Percentiles rank a stretch among this genome's conserved stretches.
These are phyloP conservation scores for Proliferodiscus dingleyae DNA, from an alignment of 2,329 filamentous ascomycete species.

Conservation along the genomic window DNA sequence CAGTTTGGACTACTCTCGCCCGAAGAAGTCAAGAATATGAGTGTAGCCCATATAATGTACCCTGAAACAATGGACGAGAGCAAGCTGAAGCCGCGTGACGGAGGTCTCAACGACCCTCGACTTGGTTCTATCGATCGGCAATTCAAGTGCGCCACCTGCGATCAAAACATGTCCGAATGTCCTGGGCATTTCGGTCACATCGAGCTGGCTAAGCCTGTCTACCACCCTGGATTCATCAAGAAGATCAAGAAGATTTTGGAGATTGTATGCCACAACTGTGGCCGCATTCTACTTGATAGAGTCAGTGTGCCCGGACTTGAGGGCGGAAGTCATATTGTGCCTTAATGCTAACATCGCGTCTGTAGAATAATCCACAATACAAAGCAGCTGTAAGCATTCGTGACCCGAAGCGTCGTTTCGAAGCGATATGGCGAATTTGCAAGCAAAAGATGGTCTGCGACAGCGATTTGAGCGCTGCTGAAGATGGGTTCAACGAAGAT, in stretches of 20 bases:
- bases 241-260: slow-evolving; percentile 99
- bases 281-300: slow-evolving; percentile 94
- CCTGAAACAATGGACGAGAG: slow-evolving; percentile 99
- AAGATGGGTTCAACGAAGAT: slow-evolving; percentile 63
- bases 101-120: slow-evolving; percentile 90
- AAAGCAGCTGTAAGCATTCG: slow-evolving; percentile 74
- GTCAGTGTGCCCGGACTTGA: slow-evolving; percentile 69
- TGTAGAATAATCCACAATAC: slow-evolving; percentile 80
- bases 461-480: slow-evolving; percentile 64
- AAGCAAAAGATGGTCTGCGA: slow-evolving; percentile 85
- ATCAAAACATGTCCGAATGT: slow-evolving; percentile 92
- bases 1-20: slow-evolving; percentile 97
- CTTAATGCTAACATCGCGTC: slow-evolving; percentile 56
- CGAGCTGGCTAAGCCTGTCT: slow-evolving; percentile 93
- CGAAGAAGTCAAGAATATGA: slow-evolving; percentile 99
- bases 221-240: slow-evolving; percentile 91
- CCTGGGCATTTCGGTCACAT: slow-evolving; percentile 99
- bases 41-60: slow-evolving; percentile 91
- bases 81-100: slow-evolving; percentile 82
- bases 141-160: slow-evolving; percentile 93
- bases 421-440: slow-evolving; percentile 85
- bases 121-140: slow-evolving; percentile 94
- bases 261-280: slow-evolving; percentile 98
- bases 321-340: slow-evolving; percentile 44
- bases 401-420: slow-evolving; percentile 92